Evolutionary conservation across 2,329 filamentous ascomycete genomes (phyloP), one percentile per base, ranked within the genome.

Genomic region (Exophiala sp.): DNA sequence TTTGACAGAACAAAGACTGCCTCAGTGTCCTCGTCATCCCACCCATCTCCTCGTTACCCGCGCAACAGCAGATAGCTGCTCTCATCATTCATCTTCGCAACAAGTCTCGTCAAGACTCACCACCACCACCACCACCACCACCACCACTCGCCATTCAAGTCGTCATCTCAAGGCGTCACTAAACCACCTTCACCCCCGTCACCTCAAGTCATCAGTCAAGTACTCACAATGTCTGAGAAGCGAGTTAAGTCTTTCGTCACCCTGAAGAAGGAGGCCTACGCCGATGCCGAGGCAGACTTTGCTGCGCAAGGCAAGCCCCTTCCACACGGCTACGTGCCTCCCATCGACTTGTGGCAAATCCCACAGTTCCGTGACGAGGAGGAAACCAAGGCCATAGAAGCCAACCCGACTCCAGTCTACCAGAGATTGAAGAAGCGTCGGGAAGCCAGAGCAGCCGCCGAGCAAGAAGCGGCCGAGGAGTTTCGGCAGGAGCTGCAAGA

Each of bases 221-320:
- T n/a, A n/a, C n/a, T n/a, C n/a, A 32, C 11, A 7, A 41, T 41
- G 38, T 37, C 44, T 39, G 19, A 14, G 19, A 8, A 37, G 8
- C 29, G 34, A 3, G 44, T n/a, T 1, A 38, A 40, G 19, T 18
- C 34, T 10, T 46, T 46, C 44, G 22, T 38, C 8, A 29, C 32
- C 18, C 30, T 35, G 16, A 46, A 39, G 34, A 27, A 23, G 30
- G 43, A 46, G 16, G 43, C 43, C 11, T 46, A 35, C 13, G 32
- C 10, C 4, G 34, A 38, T 13, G 43, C 43, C 22, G 21, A 46
- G 8, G 32, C 30, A 4, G 16, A 7, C 5, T 37, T 37, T 11
- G 34, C 34, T 9, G 34, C n/a, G 7, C 14, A 37, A 10, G 22
- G 32, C 32, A 46, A 38, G 13, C n/a, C 9, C 10, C 32, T 38